Conservation (phyloP, 345 rosid genomes). For the Excoecaria agallocha region DNA sequence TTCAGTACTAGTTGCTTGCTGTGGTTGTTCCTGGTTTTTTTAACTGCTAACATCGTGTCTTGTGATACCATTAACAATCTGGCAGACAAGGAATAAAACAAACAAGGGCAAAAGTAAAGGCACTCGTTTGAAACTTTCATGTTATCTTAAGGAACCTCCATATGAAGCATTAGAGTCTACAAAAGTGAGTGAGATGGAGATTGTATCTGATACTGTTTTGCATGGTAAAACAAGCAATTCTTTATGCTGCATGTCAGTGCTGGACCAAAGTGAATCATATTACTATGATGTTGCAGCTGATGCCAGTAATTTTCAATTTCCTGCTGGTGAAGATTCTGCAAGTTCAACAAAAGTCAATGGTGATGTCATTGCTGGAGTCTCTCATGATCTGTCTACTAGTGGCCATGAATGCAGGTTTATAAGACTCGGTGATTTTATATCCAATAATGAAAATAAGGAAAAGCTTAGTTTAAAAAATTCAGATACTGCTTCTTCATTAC, state of each 20-base stretch:
- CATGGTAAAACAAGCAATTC: constrained; percentile 43
- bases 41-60: not conserved
- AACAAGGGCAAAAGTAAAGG: constrained; percentile 36
- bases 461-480: constrained; percentile 16
- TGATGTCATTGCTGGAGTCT: constrained; percentile 17
- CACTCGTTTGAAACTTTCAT: constrained; percentile 16
- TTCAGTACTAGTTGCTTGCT: not conserved
- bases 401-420: constrained; percentile 13
- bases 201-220: constrained; percentile 45
- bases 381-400: constrained; percentile 18
- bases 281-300: constrained; percentile 55
- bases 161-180: constrained; percentile 29
- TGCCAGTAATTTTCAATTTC: constrained; percentile 23
- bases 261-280: constrained; percentile 48
- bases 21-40: not conserved
- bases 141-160: constrained; percentile 15
- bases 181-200: constrained; percentile 46
- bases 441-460: constrained; percentile 24
- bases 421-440: constrained; percentile 8
- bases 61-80: not conserved
- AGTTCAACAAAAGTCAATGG: constrained; percentile 20
- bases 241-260: constrained; percentile 44
- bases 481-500: constrained; percentile 29
- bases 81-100: constrained; percentile 46
- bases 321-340: constrained; percentile 21